A percentile compares a stretch with the other conserved stretches of the same genome.
Evolutionary conservation across 1,139 yeast species (phyloP).

Genomic region (Yamadazyma dushanensis): DNA sequence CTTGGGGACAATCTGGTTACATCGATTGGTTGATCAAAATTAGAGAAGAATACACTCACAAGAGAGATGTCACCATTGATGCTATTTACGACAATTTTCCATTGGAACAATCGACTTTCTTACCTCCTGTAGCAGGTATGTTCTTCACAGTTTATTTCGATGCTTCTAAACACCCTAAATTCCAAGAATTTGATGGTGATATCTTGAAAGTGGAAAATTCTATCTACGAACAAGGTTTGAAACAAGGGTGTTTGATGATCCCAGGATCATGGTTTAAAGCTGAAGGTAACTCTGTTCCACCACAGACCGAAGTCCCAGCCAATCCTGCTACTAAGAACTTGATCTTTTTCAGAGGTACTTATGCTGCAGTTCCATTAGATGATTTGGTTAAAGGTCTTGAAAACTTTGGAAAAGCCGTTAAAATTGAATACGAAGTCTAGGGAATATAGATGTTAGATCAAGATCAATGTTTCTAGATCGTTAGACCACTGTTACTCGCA

Average conservation of each 20-base stretch:
- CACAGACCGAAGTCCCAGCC: constrained; percentile 46
- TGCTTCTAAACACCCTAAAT: constrained; percentile 78
- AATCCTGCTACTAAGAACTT: constrained; percentile 36
- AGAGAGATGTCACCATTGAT: constrained; percentile 72
- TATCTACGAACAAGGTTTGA: constrained; percentile 63
- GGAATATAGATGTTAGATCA: no score
- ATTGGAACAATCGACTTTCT: constrained; percentile 49
- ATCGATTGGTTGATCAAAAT: constrained; percentile 87
- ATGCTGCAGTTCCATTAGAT: constrained; percentile 77
- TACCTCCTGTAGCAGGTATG: constrained; percentile 92
- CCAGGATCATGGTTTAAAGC: constrained; percentile 90
- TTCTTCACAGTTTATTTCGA: constrained; percentile 79
- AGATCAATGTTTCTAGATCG: no score
- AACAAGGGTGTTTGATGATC: constrained; percentile 70
- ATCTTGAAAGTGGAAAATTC: constrained; percentile 62
- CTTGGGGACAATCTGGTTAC: constrained; percentile 54
- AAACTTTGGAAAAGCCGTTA: constrained; percentile 62
- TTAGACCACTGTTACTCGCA: no score
- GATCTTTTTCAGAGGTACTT: constrained; percentile 86
- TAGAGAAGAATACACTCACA: constrained; percentile 76
- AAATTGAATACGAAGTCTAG: constrained; percentile 34
- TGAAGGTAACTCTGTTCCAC: constrained; percentile 45
- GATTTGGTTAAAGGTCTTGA: constrained; percentile 59
- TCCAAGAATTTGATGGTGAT: constrained; percentile 51
- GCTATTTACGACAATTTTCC: constrained; percentile 65